Conservation (phyloP, 805 yeast genomes). For the Candida ponderosae region DNA sequence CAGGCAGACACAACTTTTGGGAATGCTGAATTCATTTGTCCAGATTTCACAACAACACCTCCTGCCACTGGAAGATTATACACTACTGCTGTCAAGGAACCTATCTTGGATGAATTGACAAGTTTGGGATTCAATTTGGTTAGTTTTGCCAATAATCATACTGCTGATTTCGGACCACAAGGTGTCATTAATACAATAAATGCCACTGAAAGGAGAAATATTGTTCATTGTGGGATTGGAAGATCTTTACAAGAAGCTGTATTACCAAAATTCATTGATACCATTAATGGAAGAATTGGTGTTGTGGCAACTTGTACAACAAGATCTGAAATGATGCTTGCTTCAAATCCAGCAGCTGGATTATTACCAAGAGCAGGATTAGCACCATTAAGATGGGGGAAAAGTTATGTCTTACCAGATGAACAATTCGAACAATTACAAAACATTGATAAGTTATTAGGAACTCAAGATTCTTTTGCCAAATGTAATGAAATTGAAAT, state of each 20-base stretch:
- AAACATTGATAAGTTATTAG: constrained; percentile 20
- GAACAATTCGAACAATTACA: constrained; percentile 17
- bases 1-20: constrained; percentile 18
- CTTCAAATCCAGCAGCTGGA: constrained; percentile 18
- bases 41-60: constrained; percentile 16
- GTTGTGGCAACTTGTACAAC: constrained; percentile 18
- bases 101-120: constrained; percentile 17
- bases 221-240: constrained; percentile 19
- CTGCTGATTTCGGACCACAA: constrained; percentile 20
- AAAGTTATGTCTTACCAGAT: constrained; percentile 19
- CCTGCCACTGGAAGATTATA: constrained; percentile 20
- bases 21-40: constrained; percentile 22
- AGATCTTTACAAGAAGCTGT: constrained; percentile 20
- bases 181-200: constrained; percentile 19
- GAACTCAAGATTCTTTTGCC: constrained; percentile 21
- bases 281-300: constrained; percentile 21
- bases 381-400: constrained; percentile 21
- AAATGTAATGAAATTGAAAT: constrained; percentile 22
- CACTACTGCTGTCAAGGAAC: constrained; percentile 18
- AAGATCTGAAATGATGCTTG: constrained; percentile 20
- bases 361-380: constrained; percentile 21
- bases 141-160: constrained; percentile 21
- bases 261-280: constrained; percentile 17
- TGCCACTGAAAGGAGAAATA: constrained; percentile 17
- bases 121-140: constrained; percentile 17